Percentiles rank a stretch among this genome's conserved stretches.
These are phyloP conservation scores for Mangifera indica DNA, from an alignment of 345 rosid species.

Conservation along the genomic window DNA sequence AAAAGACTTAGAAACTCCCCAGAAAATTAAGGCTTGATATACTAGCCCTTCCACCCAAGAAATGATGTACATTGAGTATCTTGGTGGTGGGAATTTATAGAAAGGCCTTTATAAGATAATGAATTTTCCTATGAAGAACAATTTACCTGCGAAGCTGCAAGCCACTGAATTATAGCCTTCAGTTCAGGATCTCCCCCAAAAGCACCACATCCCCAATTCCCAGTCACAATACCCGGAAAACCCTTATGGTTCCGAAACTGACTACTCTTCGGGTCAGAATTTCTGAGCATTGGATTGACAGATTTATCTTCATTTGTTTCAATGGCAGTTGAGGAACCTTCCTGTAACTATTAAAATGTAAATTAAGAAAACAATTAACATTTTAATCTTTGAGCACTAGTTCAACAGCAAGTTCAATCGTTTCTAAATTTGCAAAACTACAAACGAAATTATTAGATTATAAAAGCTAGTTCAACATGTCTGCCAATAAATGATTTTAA, in stretches of 20 bases:
- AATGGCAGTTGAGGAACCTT: conserved; percentile 34
- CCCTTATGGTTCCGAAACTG: conserved; percentile 35
- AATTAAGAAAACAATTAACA: not conserved
- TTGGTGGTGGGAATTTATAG: not conserved
- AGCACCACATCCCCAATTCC: conserved; percentile 98
- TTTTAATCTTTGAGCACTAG: not conserved
- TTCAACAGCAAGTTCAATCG: not conserved
- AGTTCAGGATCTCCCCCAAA: conserved; percentile 96
- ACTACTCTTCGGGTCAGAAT: conserved; percentile 26
- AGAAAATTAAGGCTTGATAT: not conserved
- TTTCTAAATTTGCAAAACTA: not conserved
- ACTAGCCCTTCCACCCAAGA: not conserved
- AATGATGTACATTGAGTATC: not conserved
- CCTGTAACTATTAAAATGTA: conserved; percentile 33
- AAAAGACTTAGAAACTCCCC: not conserved
- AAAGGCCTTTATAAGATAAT: not conserved
- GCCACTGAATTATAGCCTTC: conserved; percentile 89
- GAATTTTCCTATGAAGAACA: not conserved
- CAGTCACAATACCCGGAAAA: conserved; percentile 65
- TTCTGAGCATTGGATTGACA: conserved; percentile 17
- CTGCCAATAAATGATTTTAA: not conserved
- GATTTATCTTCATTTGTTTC: conserved; percentile 33
- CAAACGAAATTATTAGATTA: not conserved
- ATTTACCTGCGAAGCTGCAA: conserved; percentile 91
- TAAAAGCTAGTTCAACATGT: not conserved